Evolutionary conservation across 768 basidiomycete species (phyloP), one percentile per base, ranked within the genome.

Genomic region (Boletellus ananiceps): DNA sequence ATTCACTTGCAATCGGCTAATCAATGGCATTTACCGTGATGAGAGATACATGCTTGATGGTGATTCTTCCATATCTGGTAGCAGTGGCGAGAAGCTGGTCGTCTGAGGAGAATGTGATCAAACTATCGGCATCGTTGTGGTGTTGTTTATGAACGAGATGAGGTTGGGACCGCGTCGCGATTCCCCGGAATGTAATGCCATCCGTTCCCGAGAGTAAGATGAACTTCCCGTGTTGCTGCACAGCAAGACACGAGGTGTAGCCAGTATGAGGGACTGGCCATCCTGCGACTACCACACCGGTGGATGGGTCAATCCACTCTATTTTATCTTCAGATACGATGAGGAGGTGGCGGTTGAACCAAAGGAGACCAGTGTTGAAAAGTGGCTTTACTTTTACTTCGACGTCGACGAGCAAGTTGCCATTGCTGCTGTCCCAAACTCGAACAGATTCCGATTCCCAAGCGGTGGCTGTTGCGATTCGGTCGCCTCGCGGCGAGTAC

Each of bases 261-360:
- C 29, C 42, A 32, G 16, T 8, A 32, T 29, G 15, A 8, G 43
- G 23, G n/a, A 38, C 47, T 6, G 18, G 25, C 40, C 40, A 46
- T 4, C 47, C 36, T 18, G 43, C 23, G 27, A 49, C n/a, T 12
- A 15, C 2, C 12, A 27, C 32, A 0, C 40, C 50, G 1, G 27
- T 46, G 4, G 37, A 44, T 4, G 34, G 13, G 1, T 56, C 42
- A 4, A 54, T 9, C 29, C 19, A 21, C 29, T 46, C 36, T 19
- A 56, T 49, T 35, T 16, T 19, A 5, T 15, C 1, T 0, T 21
- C 9, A 5, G 46, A 35, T 8, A 42, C 6, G n/a, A 52, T 25
- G 9, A 51, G 21, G n/a, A 55, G 31, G 8, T 51, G 40, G 9
- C 35, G 2, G 36, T 27, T 12, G 8, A 14, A 43, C 56, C 55